Percentiles rank a stretch among this genome's conserved stretches.
Conservation (phyloP, 306 rosid species). For the Cyamopsis tetragonoloba region DNA sequence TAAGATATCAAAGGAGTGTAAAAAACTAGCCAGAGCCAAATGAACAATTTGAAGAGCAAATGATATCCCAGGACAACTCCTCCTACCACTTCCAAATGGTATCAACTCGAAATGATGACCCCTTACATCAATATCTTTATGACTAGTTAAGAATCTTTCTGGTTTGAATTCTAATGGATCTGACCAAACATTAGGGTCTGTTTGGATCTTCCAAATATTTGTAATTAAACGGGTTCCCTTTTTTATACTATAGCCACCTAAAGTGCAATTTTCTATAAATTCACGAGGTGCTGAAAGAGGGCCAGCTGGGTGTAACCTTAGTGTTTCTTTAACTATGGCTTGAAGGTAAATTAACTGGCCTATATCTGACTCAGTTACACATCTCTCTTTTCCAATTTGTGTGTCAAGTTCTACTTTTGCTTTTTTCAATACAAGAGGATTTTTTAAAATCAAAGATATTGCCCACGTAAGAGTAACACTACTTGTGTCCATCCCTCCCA, state of each 20-base stretch:
- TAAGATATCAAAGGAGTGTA: not conserved
- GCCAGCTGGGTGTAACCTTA: not conserved
- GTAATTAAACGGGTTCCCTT: conserved; percentile 16
- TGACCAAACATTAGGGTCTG: not conserved
- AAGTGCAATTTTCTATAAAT: not conserved
- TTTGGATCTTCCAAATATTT: conserved; percentile 7
- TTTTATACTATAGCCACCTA: not conserved
- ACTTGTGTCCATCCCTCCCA: conserved; percentile 19
- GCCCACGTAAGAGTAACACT: conserved; percentile 12
- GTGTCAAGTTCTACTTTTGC: not conserved
- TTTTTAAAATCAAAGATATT: not conserved
- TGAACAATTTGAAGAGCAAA: not conserved
- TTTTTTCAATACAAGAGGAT: not conserved
- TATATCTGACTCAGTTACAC: not conserved
- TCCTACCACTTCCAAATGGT: conserved; percentile 8
- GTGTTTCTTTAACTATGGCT: conserved; percentile 16
- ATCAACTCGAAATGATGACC: conserved; percentile 17
- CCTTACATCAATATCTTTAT: conserved; percentile 15
- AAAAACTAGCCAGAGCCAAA: not conserved
- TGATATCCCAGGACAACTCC: not conserved
- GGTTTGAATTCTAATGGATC: not conserved
- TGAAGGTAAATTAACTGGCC: conserved; percentile 10
- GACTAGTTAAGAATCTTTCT: conserved; percentile 12
- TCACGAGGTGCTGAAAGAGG: conserved; percentile 20
- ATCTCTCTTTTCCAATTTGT: not conserved